A percentile compares a stretch with the other conserved stretches of the same genome.
Conservation (phyloP, 2,329 filamentous ascomycete genomes). For the Westerdykella sp. region DNA sequence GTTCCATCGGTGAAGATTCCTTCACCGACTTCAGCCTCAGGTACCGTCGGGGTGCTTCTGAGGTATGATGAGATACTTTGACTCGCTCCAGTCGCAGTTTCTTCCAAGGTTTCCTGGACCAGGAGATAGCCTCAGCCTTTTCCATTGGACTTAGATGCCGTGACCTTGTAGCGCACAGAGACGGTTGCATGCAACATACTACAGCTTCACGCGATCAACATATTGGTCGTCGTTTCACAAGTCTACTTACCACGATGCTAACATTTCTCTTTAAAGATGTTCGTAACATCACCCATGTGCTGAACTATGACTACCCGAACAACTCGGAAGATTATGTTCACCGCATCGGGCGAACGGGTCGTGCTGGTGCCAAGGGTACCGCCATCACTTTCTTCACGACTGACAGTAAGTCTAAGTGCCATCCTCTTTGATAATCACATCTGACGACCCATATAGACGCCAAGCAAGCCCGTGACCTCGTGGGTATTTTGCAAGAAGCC, state of each 20-base stretch:
- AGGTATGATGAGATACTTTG: conserved; percentile 74
- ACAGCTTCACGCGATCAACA: conserved; percentile 54
- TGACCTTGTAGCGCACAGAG: conserved; percentile 47
- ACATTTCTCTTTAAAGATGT: conserved; percentile 87
- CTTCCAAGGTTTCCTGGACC: conserved; percentile 64
- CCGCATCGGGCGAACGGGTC: conserved; percentile 62
- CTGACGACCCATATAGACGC: conserved; percentile 41
- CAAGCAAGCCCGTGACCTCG: conserved; percentile 81
- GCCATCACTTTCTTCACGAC: conserved; percentile 98
- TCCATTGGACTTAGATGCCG: conserved; percentile 40
- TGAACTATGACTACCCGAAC: conserved; percentile 99
- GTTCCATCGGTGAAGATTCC: conserved; percentile 70
- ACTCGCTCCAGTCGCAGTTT: conserved; percentile 64
- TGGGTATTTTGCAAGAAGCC: conserved; percentile 85
- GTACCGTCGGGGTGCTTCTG: conserved; percentile 60
- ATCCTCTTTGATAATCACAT: conserved; percentile 1
- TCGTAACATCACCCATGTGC: conserved; percentile 99
- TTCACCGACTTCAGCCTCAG: conserved; percentile 67
- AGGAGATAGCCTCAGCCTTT: conserved; percentile 52
- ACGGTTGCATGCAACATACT: conserved; percentile 50
- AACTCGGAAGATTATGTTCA: conserved; percentile 69
- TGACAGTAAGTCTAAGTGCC: conserved; percentile 72
- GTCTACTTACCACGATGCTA: conserved; percentile 57
- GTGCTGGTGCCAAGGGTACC: conserved; percentile 81
- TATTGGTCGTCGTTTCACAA: conserved; percentile 47